Base-by-base conservation (phyloP, 257 asterid species). In the Plantago ovata region DNA sequence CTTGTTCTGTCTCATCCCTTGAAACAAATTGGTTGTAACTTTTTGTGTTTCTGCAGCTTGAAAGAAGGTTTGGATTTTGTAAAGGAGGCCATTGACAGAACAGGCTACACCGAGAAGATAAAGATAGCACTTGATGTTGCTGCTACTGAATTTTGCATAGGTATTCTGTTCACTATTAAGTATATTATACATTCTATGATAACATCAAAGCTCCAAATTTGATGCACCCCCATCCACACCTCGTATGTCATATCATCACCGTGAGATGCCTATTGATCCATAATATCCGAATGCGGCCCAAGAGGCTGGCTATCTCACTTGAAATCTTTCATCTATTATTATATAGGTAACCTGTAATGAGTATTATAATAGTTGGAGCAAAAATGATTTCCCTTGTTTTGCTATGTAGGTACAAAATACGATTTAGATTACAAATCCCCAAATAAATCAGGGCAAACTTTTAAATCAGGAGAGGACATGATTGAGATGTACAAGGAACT, bases 71-170 rank as follows among this genome's bases (percentile, higher is more conserved):
- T 93, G 77, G 95, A 89, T 74, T 87, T 86, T 79, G 94, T 93
- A 19, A 83, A 75, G 79, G 97, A 93, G 71, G 99, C 97, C 45
- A 89, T 93, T 63, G 90, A 69, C 47, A 84, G 97, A 78, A 81
- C 99, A 59, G 99, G 95, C 50, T 78, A 82, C 78, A 73, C 46
- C 42, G 95, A 83, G 67, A 89, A 86, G 74, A 79, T 93, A 75
- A 93, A 93, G 85, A 86, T 93, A 63, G 88, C 94, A 49, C 54
- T 93, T 72, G 97, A 87, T 75, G 84, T 75, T 66, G 87, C 85
- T 59, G 99, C 99, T 58, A 89, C 99, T 51, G 89, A 89, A 55
- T 93, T 93, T 76, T 93, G 99, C 79, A 84, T 81, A 73, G 99
- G 99, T 93, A 23, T 58, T 44, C 65, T 55, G n/a, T 57, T 28